Base-by-base conservation (phyloP, 345 rosid species). In the Corchorus olitorius region DNA sequence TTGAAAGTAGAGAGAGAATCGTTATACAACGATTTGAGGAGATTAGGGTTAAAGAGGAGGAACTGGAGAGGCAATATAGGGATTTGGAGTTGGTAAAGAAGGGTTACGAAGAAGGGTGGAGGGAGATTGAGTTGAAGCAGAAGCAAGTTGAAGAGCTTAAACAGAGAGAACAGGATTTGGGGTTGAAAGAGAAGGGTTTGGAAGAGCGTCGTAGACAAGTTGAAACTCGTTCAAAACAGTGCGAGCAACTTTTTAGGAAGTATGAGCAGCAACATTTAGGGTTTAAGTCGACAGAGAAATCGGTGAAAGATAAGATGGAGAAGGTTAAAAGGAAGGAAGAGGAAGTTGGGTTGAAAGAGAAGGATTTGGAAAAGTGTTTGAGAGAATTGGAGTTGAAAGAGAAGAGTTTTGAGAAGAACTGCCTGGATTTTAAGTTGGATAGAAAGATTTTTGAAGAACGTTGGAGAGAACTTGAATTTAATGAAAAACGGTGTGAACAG, bases 21-120 rank as follows among this genome's bases (percentile, higher is more conserved):
- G 4, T 76, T 9, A 72, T 68, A 55, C 76, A 49, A 16, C 72
- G 41, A 60, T 16, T 74, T n/a, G 76, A 76, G 16, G 81, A 69
- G 77, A 34, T 80, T 22, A 84, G 62, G 79, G 27, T 67, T 60
- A 77, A 63, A 76, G 82, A 85, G 77, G 41, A 75, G 48, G 86
- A 74, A 50, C 70, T 84, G 2, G 16, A n/a, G 17, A 70, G 56
- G 60, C 73, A 48, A 16, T n/a, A 4, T 16, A 46, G 73, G 55
- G 73, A 49, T 33, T 17, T 70, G 39, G 59, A 70, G 41, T 41
- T 41, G 65, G 61, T 27, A 11, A 60, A 56, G 52, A 41, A 19
- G 12, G 16, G n/a, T n/a, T 10, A 2, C 4, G n/a, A 43, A 34
- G 52, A 72, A 52, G 34, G 15, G n/a, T 20, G 56, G 17, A 64